Conservation (phyloP, 1,284 basidiomycete species). For the Fomitopsis schrenkii region DNA sequence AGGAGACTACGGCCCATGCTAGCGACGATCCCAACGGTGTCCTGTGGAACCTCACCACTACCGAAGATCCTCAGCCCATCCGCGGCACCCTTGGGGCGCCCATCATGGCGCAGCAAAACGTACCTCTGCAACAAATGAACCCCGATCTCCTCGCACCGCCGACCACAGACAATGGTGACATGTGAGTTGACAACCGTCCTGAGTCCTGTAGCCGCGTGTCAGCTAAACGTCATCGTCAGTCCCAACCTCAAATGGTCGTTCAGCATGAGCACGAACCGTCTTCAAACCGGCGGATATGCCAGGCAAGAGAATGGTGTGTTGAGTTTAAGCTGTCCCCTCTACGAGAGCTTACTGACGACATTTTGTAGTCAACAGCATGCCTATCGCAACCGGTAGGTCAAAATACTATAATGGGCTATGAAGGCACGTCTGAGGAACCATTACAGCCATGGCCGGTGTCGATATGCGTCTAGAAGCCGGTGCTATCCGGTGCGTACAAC, state of each 20-base stretch:
- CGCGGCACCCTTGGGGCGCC: slow-evolving; percentile 44
- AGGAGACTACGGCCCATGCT: slow-evolving; percentile 41
- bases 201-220: not conserved
- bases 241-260: slow-evolving; percentile 70
- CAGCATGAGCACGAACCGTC: slow-evolving; percentile 60
- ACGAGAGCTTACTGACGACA: slow-evolving; percentile 1
- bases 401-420: not conserved
- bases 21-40: slow-evolving; percentile 50
- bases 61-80: slow-evolving; percentile 27
- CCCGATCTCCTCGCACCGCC: slow-evolving; percentile 64
- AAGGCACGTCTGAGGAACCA: not conserved
- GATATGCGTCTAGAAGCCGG: slow-evolving; percentile 68
- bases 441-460: slow-evolving; percentile 56
- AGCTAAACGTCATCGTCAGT: slow-evolving; percentile 25
- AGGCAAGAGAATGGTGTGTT: slow-evolving; percentile 57
- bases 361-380: slow-evolving; percentile 47
- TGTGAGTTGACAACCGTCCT: slow-evolving; percentile 37
- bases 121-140: slow-evolving; percentile 49
- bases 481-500: slow-evolving; percentile 46
- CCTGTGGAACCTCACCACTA: slow-evolving; percentile 17
- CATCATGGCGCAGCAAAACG: slow-evolving; percentile 54
- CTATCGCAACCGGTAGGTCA: slow-evolving; percentile 50
- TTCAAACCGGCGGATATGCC: slow-evolving; percentile 72
- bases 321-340: not conserved
- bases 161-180: slow-evolving; percentile 56